These are phyloP conservation scores for Fusarium protoensiforme DNA, from an alignment of 2,329 filamentous ascomycete genomes.

Conservation along the genomic window DNA sequence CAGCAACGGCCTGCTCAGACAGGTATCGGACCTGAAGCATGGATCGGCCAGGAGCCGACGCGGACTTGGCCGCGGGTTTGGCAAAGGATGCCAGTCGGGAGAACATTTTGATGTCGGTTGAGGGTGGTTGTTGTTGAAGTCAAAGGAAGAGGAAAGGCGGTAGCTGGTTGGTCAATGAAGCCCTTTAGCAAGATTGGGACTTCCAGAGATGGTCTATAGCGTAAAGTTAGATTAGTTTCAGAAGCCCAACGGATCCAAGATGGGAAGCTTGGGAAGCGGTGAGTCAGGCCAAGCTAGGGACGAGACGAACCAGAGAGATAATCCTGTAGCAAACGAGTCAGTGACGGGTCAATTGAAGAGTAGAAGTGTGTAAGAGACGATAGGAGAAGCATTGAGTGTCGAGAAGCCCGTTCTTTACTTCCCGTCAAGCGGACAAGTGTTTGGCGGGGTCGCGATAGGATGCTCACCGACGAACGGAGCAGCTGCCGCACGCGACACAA, in stretches of 20 bases:
- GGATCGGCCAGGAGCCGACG: conserved; percentile 53
- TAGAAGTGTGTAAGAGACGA: conserved; percentile 5
- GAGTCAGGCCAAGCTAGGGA: conserved; percentile 50
- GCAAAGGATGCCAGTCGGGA: conserved; percentile 65
- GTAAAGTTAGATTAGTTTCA: conserved; percentile 30
- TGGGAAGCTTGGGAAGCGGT: conserved; percentile 47
- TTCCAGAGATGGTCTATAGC: conserved; percentile 56
- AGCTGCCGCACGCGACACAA: conserved; percentile 7
- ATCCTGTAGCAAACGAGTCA: conserved; percentile 67
- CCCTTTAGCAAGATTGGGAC: conserved; percentile 48
- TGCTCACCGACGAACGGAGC: conserved; percentile 11
- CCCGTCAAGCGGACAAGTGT: conserved; percentile 15
- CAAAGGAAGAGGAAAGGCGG: conserved; percentile 14
- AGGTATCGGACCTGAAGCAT: conserved; percentile 52
- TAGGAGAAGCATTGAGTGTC: conserved; percentile 7
- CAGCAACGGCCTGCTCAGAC: conserved; percentile 61
- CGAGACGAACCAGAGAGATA: conserved; percentile 76
- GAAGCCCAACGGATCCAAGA: conserved; percentile 11
- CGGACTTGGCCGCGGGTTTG: conserved; percentile 62
- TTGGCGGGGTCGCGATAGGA: conserved; percentile 18
- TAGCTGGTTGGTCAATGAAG: conserved; percentile 26
- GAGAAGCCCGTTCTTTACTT: neutral
- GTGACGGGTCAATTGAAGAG: conserved; percentile 45
- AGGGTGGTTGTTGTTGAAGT: conserved; percentile 22
- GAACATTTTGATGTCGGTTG: conserved; percentile 61